These are phyloP conservation scores for Mycena vitilis DNA, from an alignment of 768 basidiomycete genomes.

Conservation along the genomic window DNA sequence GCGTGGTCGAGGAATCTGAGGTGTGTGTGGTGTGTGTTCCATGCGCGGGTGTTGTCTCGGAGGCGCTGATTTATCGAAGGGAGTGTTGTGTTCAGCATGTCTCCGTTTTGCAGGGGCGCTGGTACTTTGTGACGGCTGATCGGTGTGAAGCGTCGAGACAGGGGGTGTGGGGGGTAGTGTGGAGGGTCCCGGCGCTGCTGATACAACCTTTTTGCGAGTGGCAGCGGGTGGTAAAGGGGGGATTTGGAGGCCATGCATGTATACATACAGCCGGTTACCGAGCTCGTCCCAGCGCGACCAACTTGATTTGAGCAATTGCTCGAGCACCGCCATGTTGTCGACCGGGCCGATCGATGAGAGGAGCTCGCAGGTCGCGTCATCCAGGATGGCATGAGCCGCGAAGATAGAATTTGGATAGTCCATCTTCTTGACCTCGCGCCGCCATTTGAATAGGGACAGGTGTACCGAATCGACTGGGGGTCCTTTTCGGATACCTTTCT, in stretches of 20 bases:
- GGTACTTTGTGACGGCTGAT: too few species aligned
- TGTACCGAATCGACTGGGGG: neutral
- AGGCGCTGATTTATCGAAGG: too few species aligned
- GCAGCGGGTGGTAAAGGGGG: neutral
- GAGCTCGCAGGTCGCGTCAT: slow-evolving; percentile 20
- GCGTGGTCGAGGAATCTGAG: too few species aligned
- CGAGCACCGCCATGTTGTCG: neutral
- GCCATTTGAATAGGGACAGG: neutral
- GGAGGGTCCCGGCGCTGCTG: neutral
- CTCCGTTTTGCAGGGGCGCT: too few species aligned
- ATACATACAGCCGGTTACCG: neutral
- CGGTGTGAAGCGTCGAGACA: too few species aligned
- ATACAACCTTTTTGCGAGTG: neutral
- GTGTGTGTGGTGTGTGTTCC: too few species aligned
- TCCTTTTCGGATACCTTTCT: slow-evolving; percentile 4
- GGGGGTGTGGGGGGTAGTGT: neutral
- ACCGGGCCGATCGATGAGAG: neutral
- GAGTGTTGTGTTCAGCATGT: too few species aligned
- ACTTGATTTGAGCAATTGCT: neutral
- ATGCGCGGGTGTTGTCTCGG: too few species aligned
- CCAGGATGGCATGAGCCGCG: slow-evolving; percentile 12
- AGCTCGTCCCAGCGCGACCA: slow-evolving; percentile 20
- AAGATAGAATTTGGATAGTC: neutral
- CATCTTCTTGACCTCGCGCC: neutral
- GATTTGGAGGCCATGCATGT: slow-evolving; percentile 1